Base-by-base conservation (phyloP, 495 filamentous ascomycete species). In the Aspergillus saccharolyticus region DNA sequence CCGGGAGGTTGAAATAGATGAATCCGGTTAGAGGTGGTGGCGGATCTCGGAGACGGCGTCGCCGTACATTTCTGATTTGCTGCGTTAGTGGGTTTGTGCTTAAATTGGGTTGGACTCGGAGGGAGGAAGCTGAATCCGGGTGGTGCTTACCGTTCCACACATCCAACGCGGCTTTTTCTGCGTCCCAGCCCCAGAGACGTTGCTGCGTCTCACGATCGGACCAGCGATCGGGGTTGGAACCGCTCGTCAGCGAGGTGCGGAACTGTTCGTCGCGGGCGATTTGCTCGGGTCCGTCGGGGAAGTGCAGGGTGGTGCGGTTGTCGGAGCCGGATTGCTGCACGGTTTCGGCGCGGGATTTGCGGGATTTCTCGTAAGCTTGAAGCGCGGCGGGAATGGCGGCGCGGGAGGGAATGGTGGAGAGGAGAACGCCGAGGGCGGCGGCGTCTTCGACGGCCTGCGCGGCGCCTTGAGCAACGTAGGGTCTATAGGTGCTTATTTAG, bases 361-460 rank as follows among this genome's bases (percentile, higher is more conserved):
- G 70, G 15, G 78, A 80, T 16, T 58, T 48, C 54, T 84, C 73
- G 48, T 84, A 83, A 4, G 70, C 69, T 14, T 70, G 55, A 18
- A 85, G 69, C 0, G 74, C 76, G 1, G 53, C 54, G 7, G 72
- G 68, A 16, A 82, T 72, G 9, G 80, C 74, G 9, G 60, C 55
- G 7, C 58, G 70, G 5, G 68, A 65, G 7, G 66, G 63, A 45
- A 82, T 77, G 3, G 56, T 63, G 1, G 69, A 73, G 9, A 83
- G 65, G 1, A 84, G 64, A 4, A 74, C 63, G 2, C 79, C 81
- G 6, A 82, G 67, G 0, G 79, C 80, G 14, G 79, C 81, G 6
- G 78, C 80, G 52, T 83, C 80, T 65, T 83, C 80, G 42, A 83
- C 72, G 16, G 79, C 75, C 48, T 75, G 74, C 9, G 79, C 79